phyloP scores from a whole-genome alignment of 2,329 filamentous ascomycete genomes.

The Pestalotiopsis sp. region DNA sequence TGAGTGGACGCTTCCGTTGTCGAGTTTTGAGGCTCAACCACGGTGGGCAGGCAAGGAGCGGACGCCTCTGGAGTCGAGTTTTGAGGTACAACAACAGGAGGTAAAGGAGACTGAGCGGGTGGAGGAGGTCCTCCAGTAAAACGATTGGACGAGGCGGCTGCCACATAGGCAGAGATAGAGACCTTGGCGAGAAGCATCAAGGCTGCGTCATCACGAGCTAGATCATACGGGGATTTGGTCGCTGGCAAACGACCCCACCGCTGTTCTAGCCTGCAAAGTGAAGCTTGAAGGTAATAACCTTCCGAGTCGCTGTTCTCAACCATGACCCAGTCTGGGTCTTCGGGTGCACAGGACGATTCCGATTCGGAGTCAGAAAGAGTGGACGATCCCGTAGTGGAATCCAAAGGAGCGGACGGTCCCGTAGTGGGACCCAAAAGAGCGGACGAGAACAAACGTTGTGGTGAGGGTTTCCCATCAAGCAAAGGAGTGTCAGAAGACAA shows the following conservation, averaged over 20 bases:
- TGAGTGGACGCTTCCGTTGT: not conserved
- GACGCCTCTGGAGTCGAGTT: not conserved
- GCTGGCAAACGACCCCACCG: not conserved
- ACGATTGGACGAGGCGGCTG: not conserved
- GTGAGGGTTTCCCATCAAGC: not conserved
- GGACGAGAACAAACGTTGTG: not conserved
- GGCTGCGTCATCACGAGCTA: not conserved
- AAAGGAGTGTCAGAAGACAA: not conserved
- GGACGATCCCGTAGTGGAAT: not conserved
- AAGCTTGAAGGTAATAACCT: not conserved
- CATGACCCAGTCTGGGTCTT: not conserved
- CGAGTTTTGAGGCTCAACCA: not conserved
- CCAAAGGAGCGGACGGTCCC: not conserved
- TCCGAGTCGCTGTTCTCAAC: not conserved
- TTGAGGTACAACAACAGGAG: not conserved
- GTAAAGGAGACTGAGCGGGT: not conserved
- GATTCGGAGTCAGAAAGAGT: not conserved
- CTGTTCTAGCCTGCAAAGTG: not conserved
- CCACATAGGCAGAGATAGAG: not conserved
- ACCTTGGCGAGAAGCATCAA: not conserved
- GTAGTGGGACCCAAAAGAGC: not conserved
- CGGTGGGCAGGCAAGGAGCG: not conserved
- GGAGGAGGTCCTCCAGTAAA: not conserved
- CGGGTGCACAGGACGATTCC: not conserved
- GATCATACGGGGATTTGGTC: not conserved